Percentiles rank a stretch among this genome's conserved stretches.
Conservation (phyloP, 108 stramenopile species). For the Nitzschia sp. region DNA sequence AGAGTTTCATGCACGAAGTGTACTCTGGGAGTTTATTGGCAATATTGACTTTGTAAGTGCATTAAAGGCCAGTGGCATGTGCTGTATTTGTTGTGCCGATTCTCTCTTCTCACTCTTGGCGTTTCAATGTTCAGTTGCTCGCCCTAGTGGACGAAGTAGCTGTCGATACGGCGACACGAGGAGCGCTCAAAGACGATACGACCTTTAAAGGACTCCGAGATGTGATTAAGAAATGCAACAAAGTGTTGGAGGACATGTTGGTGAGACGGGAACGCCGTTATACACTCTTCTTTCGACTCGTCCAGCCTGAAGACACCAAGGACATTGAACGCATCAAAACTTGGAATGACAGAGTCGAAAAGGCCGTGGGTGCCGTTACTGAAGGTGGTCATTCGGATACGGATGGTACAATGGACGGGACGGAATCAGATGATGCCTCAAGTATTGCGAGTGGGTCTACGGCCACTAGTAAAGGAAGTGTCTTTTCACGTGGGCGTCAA, state of each 20-base stretch:
- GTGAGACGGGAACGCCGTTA: slow-evolving; percentile 78
- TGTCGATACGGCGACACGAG: slow-evolving; percentile 82
- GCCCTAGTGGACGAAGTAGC: slow-evolving; percentile 86
- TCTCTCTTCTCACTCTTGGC: not conserved
- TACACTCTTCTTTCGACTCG: slow-evolving; percentile 78
- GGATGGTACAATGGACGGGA: slow-evolving; percentile 28
- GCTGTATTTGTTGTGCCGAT: too few relatives aligned
- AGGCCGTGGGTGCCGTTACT: slow-evolving; percentile 78
- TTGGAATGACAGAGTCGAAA: slow-evolving; percentile 85
- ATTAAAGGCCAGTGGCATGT: not conserved
- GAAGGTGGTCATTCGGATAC: slow-evolving; percentile 29
- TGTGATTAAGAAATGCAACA: slow-evolving; percentile 88
- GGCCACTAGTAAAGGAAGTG: slow-evolving; percentile 45
- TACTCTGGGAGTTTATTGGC: slow-evolving; percentile 80
- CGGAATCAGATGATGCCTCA: slow-evolving; percentile 47
- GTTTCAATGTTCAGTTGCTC: slow-evolving; percentile 50
- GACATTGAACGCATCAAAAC: slow-evolving; percentile 66
- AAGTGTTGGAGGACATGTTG: slow-evolving; percentile 81
- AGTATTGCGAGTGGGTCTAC: slow-evolving; percentile 37
- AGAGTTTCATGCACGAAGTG: slow-evolving; percentile 46
- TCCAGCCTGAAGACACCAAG: slow-evolving; percentile 51
- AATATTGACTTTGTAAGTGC: slow-evolving; percentile 82
- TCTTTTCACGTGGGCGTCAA: slow-evolving; percentile 74
- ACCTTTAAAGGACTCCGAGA: slow-evolving; percentile 82
- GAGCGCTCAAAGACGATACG: slow-evolving; percentile 84